phyloP scores from a whole-genome alignment of 257 asterid species.

The Przewalskia tangutica region DNA sequence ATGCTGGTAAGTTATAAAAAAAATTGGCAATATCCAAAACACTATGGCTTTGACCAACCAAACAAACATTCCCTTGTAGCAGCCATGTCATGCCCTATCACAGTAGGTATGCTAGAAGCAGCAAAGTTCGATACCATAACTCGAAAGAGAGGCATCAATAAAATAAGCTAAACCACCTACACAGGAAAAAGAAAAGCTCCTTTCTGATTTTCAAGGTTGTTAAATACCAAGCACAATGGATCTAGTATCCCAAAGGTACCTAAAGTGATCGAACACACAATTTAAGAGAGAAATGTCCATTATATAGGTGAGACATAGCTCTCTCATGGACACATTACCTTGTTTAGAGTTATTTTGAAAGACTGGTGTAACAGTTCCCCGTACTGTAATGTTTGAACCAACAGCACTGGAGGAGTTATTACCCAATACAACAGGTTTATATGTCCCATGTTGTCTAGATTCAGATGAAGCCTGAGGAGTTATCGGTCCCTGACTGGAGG shows the following conservation, averaged over 20 bases:
- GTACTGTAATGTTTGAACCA: slow-evolving; percentile 19
- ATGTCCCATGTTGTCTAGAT: slow-evolving; percentile 20
- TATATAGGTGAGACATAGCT: background rate
- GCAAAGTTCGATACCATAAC: background rate
- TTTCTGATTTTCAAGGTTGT: background rate
- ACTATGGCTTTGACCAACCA: background rate
- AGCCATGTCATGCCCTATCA: background rate
- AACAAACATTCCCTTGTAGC: background rate
- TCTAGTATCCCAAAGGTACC: background rate
- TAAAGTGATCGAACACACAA: background rate
- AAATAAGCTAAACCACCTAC: background rate
- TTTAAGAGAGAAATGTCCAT: background rate
- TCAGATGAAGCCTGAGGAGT: slow-evolving; percentile 18
- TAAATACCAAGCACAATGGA: background rate
- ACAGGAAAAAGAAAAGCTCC: background rate
- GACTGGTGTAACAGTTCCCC: slow-evolving; percentile 14
- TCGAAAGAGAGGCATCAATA: background rate
- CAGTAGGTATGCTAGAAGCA: background rate
- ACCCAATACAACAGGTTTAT: slow-evolving; percentile 41
- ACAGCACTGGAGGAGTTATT: slow-evolving; percentile 19
- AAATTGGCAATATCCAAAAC: background rate
- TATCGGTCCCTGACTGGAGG: slow-evolving; percentile 3
- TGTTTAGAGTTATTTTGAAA: slow-evolving; percentile 13
- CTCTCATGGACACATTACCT: background rate
- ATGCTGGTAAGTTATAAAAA: background rate